A percentile compares a stretch with the other conserved stretches of the same genome.
phyloP scores from a whole-genome alignment of 1,284 basidiomycete genomes.

The Puccinia coronata region DNA sequence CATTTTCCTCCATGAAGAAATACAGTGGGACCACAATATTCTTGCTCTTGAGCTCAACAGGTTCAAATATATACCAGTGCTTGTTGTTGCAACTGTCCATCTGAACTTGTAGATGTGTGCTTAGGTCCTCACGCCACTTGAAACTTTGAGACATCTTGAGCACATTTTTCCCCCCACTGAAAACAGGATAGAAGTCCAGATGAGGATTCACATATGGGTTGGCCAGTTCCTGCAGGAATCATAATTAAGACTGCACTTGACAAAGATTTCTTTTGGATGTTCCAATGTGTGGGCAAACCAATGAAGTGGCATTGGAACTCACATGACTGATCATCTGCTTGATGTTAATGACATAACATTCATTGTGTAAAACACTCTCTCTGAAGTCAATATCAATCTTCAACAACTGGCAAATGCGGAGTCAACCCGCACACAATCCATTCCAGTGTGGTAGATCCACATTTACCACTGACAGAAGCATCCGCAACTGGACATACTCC shows the following conservation, averaged over 20 bases:
- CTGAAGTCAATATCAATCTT: neutral
- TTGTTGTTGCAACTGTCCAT: neutral
- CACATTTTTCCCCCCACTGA: neutral
- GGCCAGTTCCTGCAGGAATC: neutral
- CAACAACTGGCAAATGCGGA: neutral
- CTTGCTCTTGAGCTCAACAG: neutral
- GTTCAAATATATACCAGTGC: neutral
- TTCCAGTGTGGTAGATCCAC: neutral
- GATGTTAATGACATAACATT: neutral
- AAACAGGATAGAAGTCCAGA: neutral
- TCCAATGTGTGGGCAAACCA: neutral
- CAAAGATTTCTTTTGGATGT: neutral
- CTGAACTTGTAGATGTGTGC: neutral
- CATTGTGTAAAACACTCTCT: neutral
- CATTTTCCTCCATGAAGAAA: neutral
- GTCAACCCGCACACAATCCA: neutral
- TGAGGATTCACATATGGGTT: neutral
- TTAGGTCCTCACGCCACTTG: neutral
- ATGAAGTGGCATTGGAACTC: neutral
- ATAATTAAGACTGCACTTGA: no score
- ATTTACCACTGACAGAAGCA: neutral
- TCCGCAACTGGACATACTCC: neutral
- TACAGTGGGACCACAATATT: neutral
- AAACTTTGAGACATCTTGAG: neutral
- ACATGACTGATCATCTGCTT: neutral